Conservation (phyloP, 2,329 filamentous ascomycete genomes). For the Aspergillus awamori region DNA sequence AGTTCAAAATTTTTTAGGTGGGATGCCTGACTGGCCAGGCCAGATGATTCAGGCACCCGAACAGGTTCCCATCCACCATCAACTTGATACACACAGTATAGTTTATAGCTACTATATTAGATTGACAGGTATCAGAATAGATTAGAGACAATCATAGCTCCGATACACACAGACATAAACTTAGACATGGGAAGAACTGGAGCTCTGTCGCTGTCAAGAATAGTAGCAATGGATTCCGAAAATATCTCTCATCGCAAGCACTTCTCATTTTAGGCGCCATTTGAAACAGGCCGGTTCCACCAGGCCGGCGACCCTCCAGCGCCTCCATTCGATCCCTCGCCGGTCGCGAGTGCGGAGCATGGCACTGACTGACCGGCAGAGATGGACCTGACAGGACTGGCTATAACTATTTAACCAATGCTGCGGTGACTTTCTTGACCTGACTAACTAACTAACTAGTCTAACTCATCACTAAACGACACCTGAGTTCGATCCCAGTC, state of each 20-base stretch:
- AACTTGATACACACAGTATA: no score
- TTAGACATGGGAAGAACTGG: no score
- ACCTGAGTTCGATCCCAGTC: not conserved
- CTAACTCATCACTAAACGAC: not conserved
- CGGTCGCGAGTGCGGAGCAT: conserved; percentile 1
- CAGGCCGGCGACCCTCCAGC: conserved; percentile 8
- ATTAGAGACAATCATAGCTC: not conserved
- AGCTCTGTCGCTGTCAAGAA: conserved; percentile 8
- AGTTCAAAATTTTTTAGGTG: conserved; percentile 9
- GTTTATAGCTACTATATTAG: not conserved
- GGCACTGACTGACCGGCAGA: not conserved
- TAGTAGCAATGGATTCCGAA: conserved; percentile 6
- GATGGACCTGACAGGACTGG: not conserved
- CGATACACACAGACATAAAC: no score
- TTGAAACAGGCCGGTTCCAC: conserved; percentile 26
- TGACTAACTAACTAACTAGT: not conserved
- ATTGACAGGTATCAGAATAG: not conserved
- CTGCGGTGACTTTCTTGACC: not conserved
- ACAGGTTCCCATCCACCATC: no score
- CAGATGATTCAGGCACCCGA: conserved; percentile 7
- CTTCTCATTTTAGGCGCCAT: conserved; percentile 18
- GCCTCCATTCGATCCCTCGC: conserved; percentile 8
- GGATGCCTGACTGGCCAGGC: conserved; percentile 22
- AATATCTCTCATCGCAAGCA: not conserved
- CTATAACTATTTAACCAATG: conserved; percentile 2